Percentiles rank a stretch among this genome's conserved stretches.
Conservation (phyloP, 345 rosid species). For the Acer negundo region DNA sequence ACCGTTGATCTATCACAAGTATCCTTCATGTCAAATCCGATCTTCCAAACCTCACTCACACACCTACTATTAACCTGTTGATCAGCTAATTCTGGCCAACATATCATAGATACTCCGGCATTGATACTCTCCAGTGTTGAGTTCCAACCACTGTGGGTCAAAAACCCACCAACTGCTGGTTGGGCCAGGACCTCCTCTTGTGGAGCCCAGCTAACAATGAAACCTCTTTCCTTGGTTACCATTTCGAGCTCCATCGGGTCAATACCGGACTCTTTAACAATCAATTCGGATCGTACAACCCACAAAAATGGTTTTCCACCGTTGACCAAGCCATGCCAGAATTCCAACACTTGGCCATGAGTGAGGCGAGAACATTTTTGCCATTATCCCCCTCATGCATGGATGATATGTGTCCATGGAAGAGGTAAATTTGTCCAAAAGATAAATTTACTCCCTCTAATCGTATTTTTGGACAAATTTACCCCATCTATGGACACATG, state of each 20-base stretch:
- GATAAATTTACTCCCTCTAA: too few relatives aligned
- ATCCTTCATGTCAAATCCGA: slow-evolving; percentile 40
- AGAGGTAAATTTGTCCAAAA: too few relatives aligned
- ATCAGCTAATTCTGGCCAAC: slow-evolving; percentile 40
- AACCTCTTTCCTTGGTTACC: slow-evolving; percentile 9
- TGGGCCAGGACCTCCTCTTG: slow-evolving; percentile 31
- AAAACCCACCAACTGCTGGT: slow-evolving; percentile 42
- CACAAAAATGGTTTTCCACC: slow-evolving; percentile 29
- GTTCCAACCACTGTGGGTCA: slow-evolving; percentile 33
- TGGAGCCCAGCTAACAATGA: slow-evolving; percentile 30
- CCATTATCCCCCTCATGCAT: too few relatives aligned
- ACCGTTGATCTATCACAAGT: slow-evolving; percentile 19
- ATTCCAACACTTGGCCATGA: slow-evolving; percentile 20
- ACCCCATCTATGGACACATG: too few relatives aligned
- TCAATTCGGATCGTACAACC: slow-evolving; percentile 22
- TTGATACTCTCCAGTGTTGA: slow-evolving; percentile 36
- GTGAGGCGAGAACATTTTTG: too few relatives aligned
- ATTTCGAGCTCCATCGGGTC: neutral
- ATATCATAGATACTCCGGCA: slow-evolving; percentile 41
- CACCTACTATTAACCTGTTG: slow-evolving; percentile 37
- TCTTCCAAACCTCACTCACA: slow-evolving; percentile 37
- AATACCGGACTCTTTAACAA: neutral
- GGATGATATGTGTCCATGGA: too few relatives aligned
- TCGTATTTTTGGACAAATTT: too few relatives aligned
- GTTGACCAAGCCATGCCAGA: slow-evolving; percentile 26